phyloP scores from a whole-genome alignment of 2,329 filamentous ascomycete species.

The Lizonia empirigonia region DNA sequence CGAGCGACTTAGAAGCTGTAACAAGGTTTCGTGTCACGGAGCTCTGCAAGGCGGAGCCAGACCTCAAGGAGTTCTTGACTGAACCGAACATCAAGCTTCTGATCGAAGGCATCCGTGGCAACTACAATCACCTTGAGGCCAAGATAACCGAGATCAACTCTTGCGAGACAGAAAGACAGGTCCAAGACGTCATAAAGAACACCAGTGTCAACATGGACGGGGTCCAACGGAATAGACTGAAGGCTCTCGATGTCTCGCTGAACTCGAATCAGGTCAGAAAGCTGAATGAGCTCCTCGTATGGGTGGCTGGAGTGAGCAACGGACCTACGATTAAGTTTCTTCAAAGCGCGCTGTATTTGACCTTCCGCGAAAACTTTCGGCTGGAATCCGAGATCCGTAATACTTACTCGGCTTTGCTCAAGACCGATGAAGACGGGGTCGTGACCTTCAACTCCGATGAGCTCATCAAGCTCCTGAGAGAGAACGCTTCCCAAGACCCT shows the following conservation, averaged over 20 bases:
- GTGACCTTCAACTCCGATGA: constrained; percentile 14
- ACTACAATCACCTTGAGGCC: constrained; percentile 18
- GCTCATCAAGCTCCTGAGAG: constrained; percentile 1
- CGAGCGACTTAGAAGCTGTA: not conserved
- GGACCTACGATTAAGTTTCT: constrained; percentile 9
- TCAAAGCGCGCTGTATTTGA: constrained; percentile 18
- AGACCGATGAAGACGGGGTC: not conserved
- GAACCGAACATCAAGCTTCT: constrained; percentile 21
- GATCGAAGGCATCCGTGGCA: constrained; percentile 15
- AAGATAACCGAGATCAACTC: constrained; percentile 22
- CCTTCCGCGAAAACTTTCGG: constrained; percentile 6
- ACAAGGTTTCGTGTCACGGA: constrained; percentile 7
- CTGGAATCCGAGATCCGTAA: constrained; percentile 10
- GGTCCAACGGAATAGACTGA: not conserved
- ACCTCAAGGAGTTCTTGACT: constrained; percentile 12
- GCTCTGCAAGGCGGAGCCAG: constrained; percentile 14
- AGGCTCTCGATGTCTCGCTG: constrained; percentile 5
- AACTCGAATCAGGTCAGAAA: constrained; percentile 12
- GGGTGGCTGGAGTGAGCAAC: constrained; percentile 14
- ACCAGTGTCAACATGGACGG: constrained; percentile 10
- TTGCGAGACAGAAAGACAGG: constrained; percentile 22
- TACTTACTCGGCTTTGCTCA: constrained; percentile 13
- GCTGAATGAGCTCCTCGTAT: constrained; percentile 22
- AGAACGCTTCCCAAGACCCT: not conserved
- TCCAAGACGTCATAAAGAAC: constrained; percentile 20